Base-by-base conservation (phyloP, 2,329 filamentous ascomycete species). In the Anisogramma anomala region DNA sequence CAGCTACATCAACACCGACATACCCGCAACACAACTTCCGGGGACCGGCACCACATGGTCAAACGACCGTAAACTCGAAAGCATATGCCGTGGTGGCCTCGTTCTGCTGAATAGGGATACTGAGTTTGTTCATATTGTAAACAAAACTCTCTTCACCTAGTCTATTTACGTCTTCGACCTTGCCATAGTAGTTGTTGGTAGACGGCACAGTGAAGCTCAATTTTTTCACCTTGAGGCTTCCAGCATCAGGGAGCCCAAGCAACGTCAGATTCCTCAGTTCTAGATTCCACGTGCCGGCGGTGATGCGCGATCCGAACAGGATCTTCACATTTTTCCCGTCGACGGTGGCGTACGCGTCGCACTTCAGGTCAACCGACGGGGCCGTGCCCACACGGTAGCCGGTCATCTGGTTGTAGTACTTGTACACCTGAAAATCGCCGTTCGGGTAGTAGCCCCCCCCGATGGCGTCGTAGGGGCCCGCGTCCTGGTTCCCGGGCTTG, bases 341-440 rank as follows among this genome's bases (percentile, higher is more conserved):
- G 14, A 58, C 53, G 2, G 56, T 59, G 8, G 63, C 57, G 42
- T 62, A 67, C 10, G 57, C 59, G 33, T 66, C 64, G 15, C 64
- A 52, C 3, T 51, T 47, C 2, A 51, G 46, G 40, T 66, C 63
- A 4, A 48, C 45, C 1, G 62, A 59, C 1, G 53, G 54, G 0
- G 54, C 52, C 2, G 63, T 65, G 0, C 53, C 54, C 4, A 62
- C 55, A 13, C 64, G 58, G 11, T 55, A 37, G 3, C 66, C 66
- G 0, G 59, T 63, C 65, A 68, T 68, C 3, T 54, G 48, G 33
- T 59, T 55, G 50, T 69, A 70, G 52, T 68, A 68, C 39, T 64
- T 62, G 50, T 70, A 70, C 8, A 69, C 58, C 39, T 67, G 63
- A 52, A 57, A 69, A 18, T 66, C 63, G 2, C 48, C 45, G 2